Conservation (phyloP, 176 grass and related monocot species). For the Calamus simplicifolius region DNA sequence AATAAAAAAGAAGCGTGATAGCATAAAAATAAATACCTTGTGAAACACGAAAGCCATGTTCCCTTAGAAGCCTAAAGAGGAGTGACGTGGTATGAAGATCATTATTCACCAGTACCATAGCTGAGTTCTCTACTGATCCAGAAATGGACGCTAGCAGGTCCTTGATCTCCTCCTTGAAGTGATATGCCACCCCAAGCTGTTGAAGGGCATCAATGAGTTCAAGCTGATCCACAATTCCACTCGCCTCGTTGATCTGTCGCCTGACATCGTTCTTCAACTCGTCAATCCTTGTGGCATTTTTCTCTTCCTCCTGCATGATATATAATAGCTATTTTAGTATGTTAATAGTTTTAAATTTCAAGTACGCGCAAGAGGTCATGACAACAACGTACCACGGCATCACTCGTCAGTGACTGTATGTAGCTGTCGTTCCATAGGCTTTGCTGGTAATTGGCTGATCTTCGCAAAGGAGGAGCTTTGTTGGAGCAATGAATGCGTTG, state of each 20-base stretch:
- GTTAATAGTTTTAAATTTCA: no score
- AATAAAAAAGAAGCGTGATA: no score
- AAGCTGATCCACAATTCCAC: not conserved
- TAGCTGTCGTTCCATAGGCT: no score
- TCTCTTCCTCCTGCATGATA: no score
- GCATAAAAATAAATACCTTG: constrained; percentile 26
- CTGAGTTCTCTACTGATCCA: not conserved
- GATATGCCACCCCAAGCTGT: constrained; percentile 36
- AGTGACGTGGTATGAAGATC: constrained; percentile 19
- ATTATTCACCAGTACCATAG: not conserved
- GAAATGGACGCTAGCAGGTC: not conserved
- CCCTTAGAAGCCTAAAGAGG: constrained; percentile 37
- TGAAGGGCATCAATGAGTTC: constrained; percentile 26
- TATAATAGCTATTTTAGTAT: no score
- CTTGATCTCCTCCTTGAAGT: constrained; percentile 36
- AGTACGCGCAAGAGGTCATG: no score
- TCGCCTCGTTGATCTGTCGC: not conserved
- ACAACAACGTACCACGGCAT: no score
- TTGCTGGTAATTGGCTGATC: no score
- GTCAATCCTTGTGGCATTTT: no score
- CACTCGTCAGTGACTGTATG: no score
- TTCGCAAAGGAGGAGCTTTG: no score
- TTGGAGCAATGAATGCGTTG: no score
- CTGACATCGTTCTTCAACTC: constrained; percentile 18
- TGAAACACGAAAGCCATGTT: constrained; percentile 16